phyloP scores from a whole-genome alignment of 192 early-diverging fungal species.

The Coemansia sp. region DNA sequence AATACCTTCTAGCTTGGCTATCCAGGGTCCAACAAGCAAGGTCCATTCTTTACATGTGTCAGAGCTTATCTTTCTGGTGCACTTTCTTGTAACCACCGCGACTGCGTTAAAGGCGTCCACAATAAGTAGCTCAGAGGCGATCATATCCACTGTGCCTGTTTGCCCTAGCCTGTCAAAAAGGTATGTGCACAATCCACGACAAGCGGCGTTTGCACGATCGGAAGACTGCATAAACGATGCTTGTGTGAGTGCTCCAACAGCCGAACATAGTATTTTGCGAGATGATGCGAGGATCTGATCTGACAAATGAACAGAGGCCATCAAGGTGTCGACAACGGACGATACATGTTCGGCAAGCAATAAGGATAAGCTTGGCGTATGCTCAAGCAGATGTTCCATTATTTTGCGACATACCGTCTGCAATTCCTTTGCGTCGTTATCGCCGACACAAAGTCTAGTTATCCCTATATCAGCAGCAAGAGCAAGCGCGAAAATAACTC shows the following conservation, averaged over 20 bases:
- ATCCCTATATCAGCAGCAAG: conserved; percentile 27
- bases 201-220: conserved; percentile 15
- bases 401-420: conserved; percentile 12
- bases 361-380: conserved; percentile 2
- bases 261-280: conserved; percentile 13
- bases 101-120: conserved; percentile 25
- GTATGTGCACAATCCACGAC: conserved; percentile 22
- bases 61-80: conserved; percentile 4
- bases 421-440: conserved; percentile 8
- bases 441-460: background rate
- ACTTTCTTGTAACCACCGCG: conserved; percentile 12
- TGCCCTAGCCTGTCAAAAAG: conserved; percentile 9
- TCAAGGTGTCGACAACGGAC: conserved; percentile 21
- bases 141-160: background rate
- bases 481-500: conserved; percentile 25
- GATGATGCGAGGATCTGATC: conserved; percentile 12
- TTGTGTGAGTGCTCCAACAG: conserved; percentile 20
- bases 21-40: conserved; percentile 13
- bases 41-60: conserved; percentile 22
- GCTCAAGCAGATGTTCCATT: conserved; percentile 19
- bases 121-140: conserved; percentile 2
- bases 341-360: conserved; percentile 7
- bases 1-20: background rate
- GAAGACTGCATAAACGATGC: conserved; percentile 13
- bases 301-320: background rate